Percentiles rank a stretch among this genome's conserved stretches.
These are phyloP conservation scores for Talaromyces amestolkiae DNA, from an alignment of 2,329 filamentous ascomycete species.

Conservation along the genomic window DNA sequence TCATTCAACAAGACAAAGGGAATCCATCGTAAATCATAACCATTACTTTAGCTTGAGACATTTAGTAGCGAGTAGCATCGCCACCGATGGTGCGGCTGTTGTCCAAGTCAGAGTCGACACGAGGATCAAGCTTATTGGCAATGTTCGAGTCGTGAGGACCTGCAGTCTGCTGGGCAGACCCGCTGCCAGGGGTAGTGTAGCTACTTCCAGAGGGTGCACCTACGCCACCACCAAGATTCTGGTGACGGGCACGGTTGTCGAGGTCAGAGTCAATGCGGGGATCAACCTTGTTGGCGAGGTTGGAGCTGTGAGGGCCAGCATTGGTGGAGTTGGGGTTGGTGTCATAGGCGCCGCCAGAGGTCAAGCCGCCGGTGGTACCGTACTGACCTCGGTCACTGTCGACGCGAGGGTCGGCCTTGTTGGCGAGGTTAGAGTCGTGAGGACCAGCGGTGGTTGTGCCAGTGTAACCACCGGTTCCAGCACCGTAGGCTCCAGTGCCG, in stretches of 20 bases:
- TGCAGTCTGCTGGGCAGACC: constrained; percentile 19
- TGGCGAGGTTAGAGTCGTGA: constrained; percentile 34
- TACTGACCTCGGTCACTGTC: constrained; percentile 28
- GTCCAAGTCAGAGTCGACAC: constrained; percentile 53
- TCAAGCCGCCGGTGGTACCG: constrained; percentile 12
- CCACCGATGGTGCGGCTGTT: constrained; percentile 20
- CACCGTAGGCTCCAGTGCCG: neutral
- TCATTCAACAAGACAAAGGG: neutral
- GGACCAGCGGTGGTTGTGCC: constrained; percentile 36
- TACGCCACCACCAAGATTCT: constrained; percentile 15
- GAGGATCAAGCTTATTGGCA: constrained; percentile 53
- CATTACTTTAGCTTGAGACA: neutral
- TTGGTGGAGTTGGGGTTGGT: constrained; percentile 28
- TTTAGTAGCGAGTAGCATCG: constrained; percentile 15
- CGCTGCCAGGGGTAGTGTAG: constrained; percentile 20
- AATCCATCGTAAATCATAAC: neutral
- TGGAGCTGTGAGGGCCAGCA: constrained; percentile 37
- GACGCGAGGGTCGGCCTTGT: constrained; percentile 35
- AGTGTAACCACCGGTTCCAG: too few species aligned
- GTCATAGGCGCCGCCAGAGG: constrained; percentile 13
- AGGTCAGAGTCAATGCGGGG: constrained; percentile 42
- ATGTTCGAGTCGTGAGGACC: constrained; percentile 47
- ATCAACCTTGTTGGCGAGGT: constrained; percentile 35
- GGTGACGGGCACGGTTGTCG: constrained; percentile 21
- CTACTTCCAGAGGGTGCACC: constrained; percentile 18